Conservation (phyloP, 192 early-diverging fungal genomes). For the Entomortierella parvispora region DNA sequence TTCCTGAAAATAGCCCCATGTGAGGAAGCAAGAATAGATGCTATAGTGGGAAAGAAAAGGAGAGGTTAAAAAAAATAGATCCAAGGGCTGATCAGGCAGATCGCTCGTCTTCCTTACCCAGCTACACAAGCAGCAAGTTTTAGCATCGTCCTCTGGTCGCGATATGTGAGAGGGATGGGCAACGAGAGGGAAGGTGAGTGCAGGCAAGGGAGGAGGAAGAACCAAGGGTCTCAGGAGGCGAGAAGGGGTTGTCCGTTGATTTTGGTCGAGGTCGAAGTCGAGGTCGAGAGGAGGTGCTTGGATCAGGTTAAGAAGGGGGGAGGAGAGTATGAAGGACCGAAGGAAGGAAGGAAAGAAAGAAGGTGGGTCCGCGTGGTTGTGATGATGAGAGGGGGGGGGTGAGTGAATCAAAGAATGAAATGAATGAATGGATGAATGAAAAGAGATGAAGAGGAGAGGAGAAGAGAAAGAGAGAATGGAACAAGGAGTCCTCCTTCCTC, state of each 20-base stretch:
- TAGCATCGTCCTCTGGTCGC: conserved; percentile 21
- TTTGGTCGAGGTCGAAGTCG: no score
- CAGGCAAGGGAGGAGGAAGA: no score
- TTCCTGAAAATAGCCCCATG: conserved; percentile 97
- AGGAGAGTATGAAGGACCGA: neutral
- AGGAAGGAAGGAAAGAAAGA: neutral
- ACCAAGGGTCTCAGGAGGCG: no score
- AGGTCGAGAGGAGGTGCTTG: no score
- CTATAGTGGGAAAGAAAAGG: conserved; percentile 31
- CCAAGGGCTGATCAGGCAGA: neutral
- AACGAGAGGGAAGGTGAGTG: no score
- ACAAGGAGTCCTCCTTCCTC: neutral
- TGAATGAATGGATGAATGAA: conserved; percentile 1
- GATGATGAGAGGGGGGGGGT: neutral
- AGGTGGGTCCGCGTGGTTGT: neutral
- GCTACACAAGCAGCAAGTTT: conserved; percentile 41
- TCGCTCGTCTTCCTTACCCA: conserved; percentile 44
- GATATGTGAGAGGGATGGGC: neutral
- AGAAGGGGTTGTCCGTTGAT: no score
- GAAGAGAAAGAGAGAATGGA: no score
- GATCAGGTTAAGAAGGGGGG: neutral
- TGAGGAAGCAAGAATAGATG: conserved; percentile 96
- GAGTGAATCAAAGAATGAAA: neutral
- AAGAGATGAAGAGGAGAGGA: neutral
- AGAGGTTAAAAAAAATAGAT: neutral